Base-by-base conservation (phyloP, 768 basidiomycete genomes). In the Xerocomus potaroensis region DNA sequence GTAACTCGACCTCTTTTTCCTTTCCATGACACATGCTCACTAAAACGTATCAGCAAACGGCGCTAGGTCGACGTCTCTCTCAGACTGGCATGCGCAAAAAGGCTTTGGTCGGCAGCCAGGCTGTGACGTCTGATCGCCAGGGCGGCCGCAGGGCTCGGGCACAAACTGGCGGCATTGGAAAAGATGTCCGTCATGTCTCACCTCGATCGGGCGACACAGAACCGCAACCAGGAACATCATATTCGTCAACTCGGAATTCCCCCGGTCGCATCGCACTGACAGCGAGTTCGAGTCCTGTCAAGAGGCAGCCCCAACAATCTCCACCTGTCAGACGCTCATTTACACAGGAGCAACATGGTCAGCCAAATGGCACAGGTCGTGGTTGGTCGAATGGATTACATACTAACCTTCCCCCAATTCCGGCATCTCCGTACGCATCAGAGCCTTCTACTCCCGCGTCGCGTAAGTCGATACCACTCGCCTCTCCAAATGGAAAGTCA, bases 21-120 rank as follows among this genome's bases (percentile, higher is more conserved):
- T 41, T 5, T 43, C 31, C 43, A 22, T 26, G 33, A 40, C 36
- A 9, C 8, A 8, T 26, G 21, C 56, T 51, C 33, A 56, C 37
- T 29, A 12, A 44, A 35, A 43, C 53, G 32, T 15, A 31, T 39
- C 42, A 87, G 85, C 84, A 87, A 62, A 86, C 84, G 9, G 77
- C 86, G 0, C 71, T 86, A 5, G 82, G 82, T 36, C 81, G 87
- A 27, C 74, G 86, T 41, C 69, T 89, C 43, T 88, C 86, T 18
- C 77, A 74, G 51, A 73, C 73, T 7, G 74, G 76, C 11, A 67
- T 66, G 41, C 66, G 58, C 22, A 59, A 51, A 46, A 62, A 58
- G 3, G 3, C 10, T 0, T 30, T 61, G 7, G 1, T 12, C n/a
- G 23, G 26, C 23, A 47, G 40, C 31, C 56, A 50, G 65, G 30